phyloP scores from a whole-genome alignment of 2,329 filamentous ascomycete genomes.

The Paecilomyces variotii region DNA sequence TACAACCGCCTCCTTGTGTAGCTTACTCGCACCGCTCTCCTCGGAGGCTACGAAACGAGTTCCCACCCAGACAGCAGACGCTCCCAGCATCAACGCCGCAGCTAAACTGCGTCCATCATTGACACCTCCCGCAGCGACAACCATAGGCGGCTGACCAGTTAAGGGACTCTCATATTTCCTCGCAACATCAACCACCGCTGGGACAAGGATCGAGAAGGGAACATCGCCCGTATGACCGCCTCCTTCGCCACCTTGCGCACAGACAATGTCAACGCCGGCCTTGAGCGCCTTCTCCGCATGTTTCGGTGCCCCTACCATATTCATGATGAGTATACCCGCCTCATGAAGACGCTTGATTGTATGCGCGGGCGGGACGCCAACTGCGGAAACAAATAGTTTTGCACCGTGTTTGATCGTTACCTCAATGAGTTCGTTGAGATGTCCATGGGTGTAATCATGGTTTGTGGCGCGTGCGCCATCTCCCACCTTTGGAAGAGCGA shows the following conservation, averaged over 20 bases:
- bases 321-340: constrained; percentile 81
- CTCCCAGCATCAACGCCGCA: constrained; percentile 77
- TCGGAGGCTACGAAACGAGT: constrained; percentile 79
- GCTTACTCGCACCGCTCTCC: constrained; percentile 71
- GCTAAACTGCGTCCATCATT: constrained; percentile 75
- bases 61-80: constrained; percentile 85
- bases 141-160: constrained; percentile 62
- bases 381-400: constrained; percentile 75
- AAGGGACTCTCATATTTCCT: constrained; percentile 62
- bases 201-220: constrained; percentile 76
- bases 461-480: constrained; percentile 80
- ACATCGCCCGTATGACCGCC: constrained; percentile 89
- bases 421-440: constrained; percentile 78
- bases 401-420: constrained; percentile 81
- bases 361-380: constrained; percentile 70
- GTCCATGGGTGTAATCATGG: constrained; percentile 88
- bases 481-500: constrained; percentile 84
- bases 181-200: constrained; percentile 79
- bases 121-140: constrained; percentile 84
- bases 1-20: constrained; percentile 80
- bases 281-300: constrained; percentile 85
- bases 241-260: constrained; percentile 86
- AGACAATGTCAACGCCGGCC: constrained; percentile 81
- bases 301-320: constrained; percentile 91
- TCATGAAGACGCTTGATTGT: constrained; percentile 71